Evolutionary conservation across 169 alveolate genomes (phyloP).

Genomic region (Babesia divergens): DNA sequence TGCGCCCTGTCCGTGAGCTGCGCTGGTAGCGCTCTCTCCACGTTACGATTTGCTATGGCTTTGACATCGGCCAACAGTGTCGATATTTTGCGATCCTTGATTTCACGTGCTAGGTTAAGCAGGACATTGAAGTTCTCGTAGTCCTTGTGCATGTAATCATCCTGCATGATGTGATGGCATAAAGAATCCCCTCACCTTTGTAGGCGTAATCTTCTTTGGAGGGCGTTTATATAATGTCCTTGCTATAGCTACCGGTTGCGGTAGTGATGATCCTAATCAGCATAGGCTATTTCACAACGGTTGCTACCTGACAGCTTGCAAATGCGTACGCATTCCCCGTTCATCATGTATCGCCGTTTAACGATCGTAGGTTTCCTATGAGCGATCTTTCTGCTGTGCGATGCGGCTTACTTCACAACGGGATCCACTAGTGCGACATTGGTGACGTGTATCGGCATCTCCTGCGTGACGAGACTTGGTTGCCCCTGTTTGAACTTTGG

Average conservation of each 20-base stretch:
- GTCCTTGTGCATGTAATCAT: conserved; percentile 72
- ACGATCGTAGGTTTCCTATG: conserved; percentile 86
- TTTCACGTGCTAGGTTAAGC: conserved; percentile 15
- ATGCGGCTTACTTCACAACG: conserved; percentile 67
- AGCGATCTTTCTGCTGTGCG: neutral
- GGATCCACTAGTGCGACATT: conserved; percentile 88
- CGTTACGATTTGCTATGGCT: neutral
- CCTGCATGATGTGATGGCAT: conserved; percentile 10
- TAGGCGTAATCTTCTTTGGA: conserved; percentile 62
- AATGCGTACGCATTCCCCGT: conserved; percentile 86
- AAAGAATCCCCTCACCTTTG: conserved; percentile 47
- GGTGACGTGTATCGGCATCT: conserved; percentile 87
- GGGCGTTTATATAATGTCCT: conserved; percentile 58
- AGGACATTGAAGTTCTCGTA: conserved; percentile 56
- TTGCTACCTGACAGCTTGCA: conserved; percentile 80
- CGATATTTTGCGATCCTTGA: conserved; percentile 39
- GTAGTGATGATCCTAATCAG: conserved; percentile 69
- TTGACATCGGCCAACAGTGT: conserved; percentile 25
- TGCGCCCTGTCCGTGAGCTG: too few relatives aligned
- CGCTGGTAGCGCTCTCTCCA: too few relatives aligned
- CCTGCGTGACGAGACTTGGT: conserved; percentile 77
- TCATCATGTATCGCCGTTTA: conserved; percentile 80
- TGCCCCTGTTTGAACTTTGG: conserved; percentile 66
- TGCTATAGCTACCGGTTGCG: conserved; percentile 71
- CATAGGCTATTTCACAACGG: neutral